These are phyloP conservation scores for Hippophae rhamnoides DNA, from an alignment of 306 rosid species.

Conservation along the genomic window DNA sequence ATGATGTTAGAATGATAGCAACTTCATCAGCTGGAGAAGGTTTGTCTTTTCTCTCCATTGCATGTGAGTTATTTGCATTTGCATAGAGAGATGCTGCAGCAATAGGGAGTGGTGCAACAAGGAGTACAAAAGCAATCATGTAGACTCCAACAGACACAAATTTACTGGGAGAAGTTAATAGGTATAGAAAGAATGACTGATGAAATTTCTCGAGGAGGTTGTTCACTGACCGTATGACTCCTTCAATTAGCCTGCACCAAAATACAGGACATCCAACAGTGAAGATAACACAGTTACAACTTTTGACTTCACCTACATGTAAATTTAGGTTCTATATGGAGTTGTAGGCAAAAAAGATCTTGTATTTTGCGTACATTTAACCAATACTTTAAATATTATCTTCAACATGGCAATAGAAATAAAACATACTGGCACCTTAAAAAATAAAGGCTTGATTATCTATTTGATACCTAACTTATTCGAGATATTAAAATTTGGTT, in stretches of 20 bases:
- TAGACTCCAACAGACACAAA: slow-evolving; percentile 91
- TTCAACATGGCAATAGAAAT: no score
- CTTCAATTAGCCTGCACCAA: slow-evolving; percentile 78
- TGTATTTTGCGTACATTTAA: no score
- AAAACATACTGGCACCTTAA: no score
- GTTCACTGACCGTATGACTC: slow-evolving; percentile 80
- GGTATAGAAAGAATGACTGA: slow-evolving; percentile 85
- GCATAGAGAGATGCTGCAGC: slow-evolving; percentile 75
- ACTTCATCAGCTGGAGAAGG: slow-evolving; percentile 28
- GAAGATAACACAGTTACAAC: not conserved
- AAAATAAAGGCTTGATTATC: no score
- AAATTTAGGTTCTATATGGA: not conserved
- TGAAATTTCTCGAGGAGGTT: slow-evolving; percentile 96
- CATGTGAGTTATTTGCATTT: slow-evolving; percentile 27
- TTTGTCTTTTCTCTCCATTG: slow-evolving; percentile 22
- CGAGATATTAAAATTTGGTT: no score
- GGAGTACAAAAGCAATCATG: slow-evolving; percentile 88
- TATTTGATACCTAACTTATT: no score
- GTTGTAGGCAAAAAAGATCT: no score
- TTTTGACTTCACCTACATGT: not conserved
- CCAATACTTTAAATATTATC: no score
- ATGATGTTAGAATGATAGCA: slow-evolving; percentile 34
- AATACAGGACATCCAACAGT: slow-evolving; percentile 14
- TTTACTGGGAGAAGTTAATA: slow-evolving; percentile 72
- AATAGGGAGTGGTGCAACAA: slow-evolving; percentile 78